Percentiles rank a stretch among this genome's conserved stretches.
These are phyloP conservation scores for Serpula lacrymans DNA, from an alignment of 768 basidiomycete species.

Conservation along the genomic window DNA sequence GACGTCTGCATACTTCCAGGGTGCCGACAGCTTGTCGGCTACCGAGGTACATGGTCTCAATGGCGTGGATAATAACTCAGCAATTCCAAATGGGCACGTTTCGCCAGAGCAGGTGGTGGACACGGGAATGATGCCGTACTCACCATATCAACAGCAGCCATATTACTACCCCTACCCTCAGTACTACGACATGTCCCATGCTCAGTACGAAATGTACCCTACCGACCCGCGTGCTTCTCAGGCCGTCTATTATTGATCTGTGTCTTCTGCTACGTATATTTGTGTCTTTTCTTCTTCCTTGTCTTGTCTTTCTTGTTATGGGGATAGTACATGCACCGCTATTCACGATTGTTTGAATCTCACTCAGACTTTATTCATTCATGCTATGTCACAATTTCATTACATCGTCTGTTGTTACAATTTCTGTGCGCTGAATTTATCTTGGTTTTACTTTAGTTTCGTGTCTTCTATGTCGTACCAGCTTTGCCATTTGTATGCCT, in stretches of 20 bases:
- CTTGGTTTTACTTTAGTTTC: constrained; percentile 1
- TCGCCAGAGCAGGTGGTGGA: constrained; percentile 27
- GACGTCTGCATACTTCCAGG: constrained; percentile 7
- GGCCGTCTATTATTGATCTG: constrained; percentile 58
- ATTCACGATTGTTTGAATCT: constrained; percentile 8
- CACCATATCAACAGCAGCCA: constrained; percentile 51
- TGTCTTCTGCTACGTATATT: constrained; percentile 7
- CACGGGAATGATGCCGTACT: constrained; percentile 48
- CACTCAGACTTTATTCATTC: constrained; percentile 22
- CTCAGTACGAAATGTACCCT: constrained; percentile 67
- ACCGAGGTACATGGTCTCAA: constrained; percentile 9
- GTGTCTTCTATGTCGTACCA: background rate
- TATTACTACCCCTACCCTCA: constrained; percentile 74
- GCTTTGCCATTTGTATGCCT: background rate
- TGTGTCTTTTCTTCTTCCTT: constrained; percentile 6
- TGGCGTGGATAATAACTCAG: too few relatives aligned
- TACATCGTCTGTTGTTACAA: constrained; percentile 11
- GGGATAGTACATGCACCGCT: constrained; percentile 17
- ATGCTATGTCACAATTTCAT: constrained; percentile 20
- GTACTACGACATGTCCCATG: constrained; percentile 67
- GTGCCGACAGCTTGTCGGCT: constrained; percentile 11
- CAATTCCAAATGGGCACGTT: constrained; percentile 5
- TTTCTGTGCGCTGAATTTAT: background rate
- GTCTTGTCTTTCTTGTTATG: constrained; percentile 16
- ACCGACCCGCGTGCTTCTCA: constrained; percentile 47